Conservation (phyloP, 2,329 filamentous ascomycete genomes). For the Coniella lustricola region DNA sequence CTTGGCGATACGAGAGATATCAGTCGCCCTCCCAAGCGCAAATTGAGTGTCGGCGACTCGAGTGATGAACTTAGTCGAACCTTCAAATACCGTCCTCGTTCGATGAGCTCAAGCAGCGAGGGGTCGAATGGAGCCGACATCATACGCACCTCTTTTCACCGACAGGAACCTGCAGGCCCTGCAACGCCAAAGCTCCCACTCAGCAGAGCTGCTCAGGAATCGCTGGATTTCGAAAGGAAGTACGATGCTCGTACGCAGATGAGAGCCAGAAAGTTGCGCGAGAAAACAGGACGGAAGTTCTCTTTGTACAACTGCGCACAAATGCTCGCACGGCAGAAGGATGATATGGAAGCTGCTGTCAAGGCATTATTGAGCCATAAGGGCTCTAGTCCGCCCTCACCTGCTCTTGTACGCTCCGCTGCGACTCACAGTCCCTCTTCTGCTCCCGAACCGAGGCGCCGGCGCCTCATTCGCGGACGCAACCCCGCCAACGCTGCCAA, state of each 20-base stretch:
- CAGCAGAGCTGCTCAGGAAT: not conserved
- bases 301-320: conserved; percentile 2
- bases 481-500: conserved; percentile 3
- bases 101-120: conserved; percentile 49
- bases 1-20: not conserved
- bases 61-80: conserved; percentile 23
- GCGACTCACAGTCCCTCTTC: conserved; percentile 9
- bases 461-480: conserved; percentile 9
- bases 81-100: conserved; percentile 37
- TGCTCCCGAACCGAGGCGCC: conserved; percentile 5
- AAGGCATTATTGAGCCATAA: not conserved
- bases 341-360: conserved; percentile 4
- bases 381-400: not conserved
- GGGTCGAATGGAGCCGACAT: conserved; percentile 54
- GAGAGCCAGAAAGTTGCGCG: conserved; percentile 13
- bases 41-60: conserved; percentile 23
- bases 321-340: conserved; percentile 1
- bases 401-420: conserved; percentile 6
- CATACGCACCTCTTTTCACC: conserved; percentile 50
- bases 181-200: conserved; percentile 11
- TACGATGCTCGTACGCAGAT: conserved; percentile 10
- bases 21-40: conserved; percentile 11
- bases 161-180: conserved; percentile 28
- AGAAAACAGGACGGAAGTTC: conserved; percentile 2
- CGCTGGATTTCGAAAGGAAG: conserved; percentile 8